Percentiles rank a stretch among this genome's conserved stretches.
These are phyloP conservation scores for Actinidia arguta DNA, from an alignment of 179 eudicot species.

Conservation along the genomic window DNA sequence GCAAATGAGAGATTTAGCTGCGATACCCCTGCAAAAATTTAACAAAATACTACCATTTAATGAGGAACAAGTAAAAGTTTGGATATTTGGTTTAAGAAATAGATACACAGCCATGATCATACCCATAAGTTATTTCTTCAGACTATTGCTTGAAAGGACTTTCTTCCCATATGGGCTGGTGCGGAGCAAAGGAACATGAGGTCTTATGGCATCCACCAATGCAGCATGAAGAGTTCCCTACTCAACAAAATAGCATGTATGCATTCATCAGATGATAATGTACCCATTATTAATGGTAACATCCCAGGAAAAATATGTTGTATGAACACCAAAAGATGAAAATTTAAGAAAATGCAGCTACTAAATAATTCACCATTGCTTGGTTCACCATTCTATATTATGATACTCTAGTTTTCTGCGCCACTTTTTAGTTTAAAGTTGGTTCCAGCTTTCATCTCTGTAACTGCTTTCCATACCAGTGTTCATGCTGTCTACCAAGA, in stretches of 20 bases:
- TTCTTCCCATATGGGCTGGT: constrained; percentile 51
- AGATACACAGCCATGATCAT: not conserved
- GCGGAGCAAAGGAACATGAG: constrained; percentile 38
- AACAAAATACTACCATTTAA: not conserved
- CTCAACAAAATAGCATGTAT: not conserved
- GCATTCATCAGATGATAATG: constrained; percentile 9
- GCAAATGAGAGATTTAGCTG: constrained; percentile 14
- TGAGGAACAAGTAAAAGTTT: not conserved
- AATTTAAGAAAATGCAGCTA: not conserved
- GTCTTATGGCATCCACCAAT: constrained; percentile 45
- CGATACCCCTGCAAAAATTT: constrained; percentile 6
- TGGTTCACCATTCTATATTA: not conserved
- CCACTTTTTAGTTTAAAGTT: not conserved
- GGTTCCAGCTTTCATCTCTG: constrained; percentile 3
- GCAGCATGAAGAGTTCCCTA: constrained; percentile 44
- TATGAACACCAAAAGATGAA: not conserved
- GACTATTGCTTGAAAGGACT: constrained; percentile 38
- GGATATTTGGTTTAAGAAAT: constrained; percentile 3
- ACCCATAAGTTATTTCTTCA: constrained; percentile 30
- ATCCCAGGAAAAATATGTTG: not conserved
- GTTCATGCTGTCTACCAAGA: not conserved
- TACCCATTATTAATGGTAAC: not conserved
- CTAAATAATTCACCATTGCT: not conserved
- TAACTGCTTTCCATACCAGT: not conserved
- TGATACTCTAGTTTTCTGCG: not conserved